Evolutionary conservation across 306 rosid genomes (phyloP), one percentile per base, ranked within the genome.

Genomic region (Pyrus betulifolia): DNA sequence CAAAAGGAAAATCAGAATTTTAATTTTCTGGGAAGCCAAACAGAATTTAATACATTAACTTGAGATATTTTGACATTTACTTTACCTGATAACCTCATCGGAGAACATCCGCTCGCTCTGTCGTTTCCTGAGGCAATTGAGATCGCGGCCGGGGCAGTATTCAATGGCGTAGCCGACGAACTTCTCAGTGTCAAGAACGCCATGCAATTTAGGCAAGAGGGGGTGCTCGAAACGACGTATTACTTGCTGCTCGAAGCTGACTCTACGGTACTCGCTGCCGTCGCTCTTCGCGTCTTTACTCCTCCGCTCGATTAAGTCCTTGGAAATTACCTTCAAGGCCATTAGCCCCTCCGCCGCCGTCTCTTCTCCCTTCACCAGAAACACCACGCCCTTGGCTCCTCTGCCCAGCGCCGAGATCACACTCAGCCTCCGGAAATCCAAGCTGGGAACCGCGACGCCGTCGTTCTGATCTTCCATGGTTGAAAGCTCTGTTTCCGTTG

Each of bases 331-430:
- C 81, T 95, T 95, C 40, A 95, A 75, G 8, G 98, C 98, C 22
- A 92, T 62, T 31, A 82, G 78, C 81, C 51, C 87, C 81, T 2
- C 55, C 8, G 3, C 55, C 21, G 3, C 76, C 71, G 42, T 45
- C 4, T n/a, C 79, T 4, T 51, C 79, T 33, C 72, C 71, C 46
- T 61, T 67, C n/a, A 90, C 89, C 0, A 86, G 84, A 65, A 95
- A 95, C 61, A 95, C 98, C 11, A 95, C 93, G 19, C 98, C 98
- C 70, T 92, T 90, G 31, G 97, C 98, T 9, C 98, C 98, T 11
- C 97, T 95, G n/a, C 98, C 98, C 35, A 95, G 89, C 23, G 93
- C 93, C 1, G 92, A 83, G 18, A 89, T 65, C 4, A 89, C 91
- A 71, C 76, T 81, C 1, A 95, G 79, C 11, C 86, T 78, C 17